Percentiles rank a stretch among this genome's conserved stretches.
phyloP scores from a whole-genome alignment of 352 stramenopile genomes.

The Phytophthora colocasiae region DNA sequence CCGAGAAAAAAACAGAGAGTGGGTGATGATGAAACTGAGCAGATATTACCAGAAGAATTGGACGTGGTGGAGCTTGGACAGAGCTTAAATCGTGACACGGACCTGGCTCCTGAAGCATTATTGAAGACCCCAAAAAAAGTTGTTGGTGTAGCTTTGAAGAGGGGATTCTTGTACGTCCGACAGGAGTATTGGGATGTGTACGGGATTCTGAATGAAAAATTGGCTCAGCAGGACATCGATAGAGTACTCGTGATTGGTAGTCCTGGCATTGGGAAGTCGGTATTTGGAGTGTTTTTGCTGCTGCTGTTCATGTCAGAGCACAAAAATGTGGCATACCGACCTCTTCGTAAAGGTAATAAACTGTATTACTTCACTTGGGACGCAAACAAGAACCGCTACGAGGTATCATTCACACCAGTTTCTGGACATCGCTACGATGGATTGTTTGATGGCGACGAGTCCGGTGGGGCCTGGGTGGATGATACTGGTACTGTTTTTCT shows the following conservation, averaged over 20 bases:
- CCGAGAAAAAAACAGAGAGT: background rate
- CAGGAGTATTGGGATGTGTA: conserved; percentile 33
- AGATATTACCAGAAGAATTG: too few relatives aligned
- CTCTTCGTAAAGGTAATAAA: too few relatives aligned
- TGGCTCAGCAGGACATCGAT: background rate
- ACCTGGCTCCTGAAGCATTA: background rate
- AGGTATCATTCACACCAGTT: background rate
- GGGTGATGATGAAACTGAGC: background rate
- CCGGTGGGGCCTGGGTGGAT: too few relatives aligned
- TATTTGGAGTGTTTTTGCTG: too few relatives aligned
- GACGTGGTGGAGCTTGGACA: background rate
- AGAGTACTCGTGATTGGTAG: conserved; percentile 25
- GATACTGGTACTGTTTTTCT: too few relatives aligned
- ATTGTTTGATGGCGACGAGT: conserved; percentile 25
- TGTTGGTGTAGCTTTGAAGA: background rate
- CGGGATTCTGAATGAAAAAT: conserved; percentile 1
- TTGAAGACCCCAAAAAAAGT: background rate
- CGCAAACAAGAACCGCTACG: conserved; percentile 3
- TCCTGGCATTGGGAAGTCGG: conserved; percentile 31
- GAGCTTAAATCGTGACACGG: background rate
- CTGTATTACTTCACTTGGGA: too few relatives aligned
- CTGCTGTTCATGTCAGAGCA: too few relatives aligned
- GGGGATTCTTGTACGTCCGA: conserved; percentile 31
- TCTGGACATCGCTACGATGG: conserved; percentile 9
- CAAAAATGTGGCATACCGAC: too few relatives aligned